These are phyloP conservation scores for Verticillium nonalfalfae DNA, from an alignment of 2,329 filamentous ascomycete genomes.

Conservation along the genomic window DNA sequence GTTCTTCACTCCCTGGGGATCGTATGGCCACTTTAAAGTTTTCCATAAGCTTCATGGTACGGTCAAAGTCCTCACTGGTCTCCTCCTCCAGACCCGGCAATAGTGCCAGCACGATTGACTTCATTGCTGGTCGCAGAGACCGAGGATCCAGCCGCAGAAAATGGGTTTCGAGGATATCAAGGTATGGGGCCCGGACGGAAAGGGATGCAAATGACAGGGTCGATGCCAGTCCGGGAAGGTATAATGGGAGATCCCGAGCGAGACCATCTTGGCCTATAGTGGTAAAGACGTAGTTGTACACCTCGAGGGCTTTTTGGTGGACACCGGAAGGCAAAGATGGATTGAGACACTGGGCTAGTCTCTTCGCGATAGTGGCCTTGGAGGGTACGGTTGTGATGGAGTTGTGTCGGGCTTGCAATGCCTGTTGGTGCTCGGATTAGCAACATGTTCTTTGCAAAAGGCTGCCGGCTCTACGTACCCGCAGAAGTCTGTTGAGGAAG, in stretches of 20 bases:
- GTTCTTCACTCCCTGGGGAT: constrained; percentile 41
- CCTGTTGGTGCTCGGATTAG: constrained; percentile 43
- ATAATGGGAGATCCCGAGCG: constrained; percentile 75
- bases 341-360: constrained; percentile 91
- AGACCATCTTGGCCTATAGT: constrained; percentile 77
- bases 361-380: constrained; percentile 78
- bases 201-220: constrained; percentile 93
- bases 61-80: constrained; percentile 93
- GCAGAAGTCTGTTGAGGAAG: constrained; percentile 83
- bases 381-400: constrained; percentile 70
- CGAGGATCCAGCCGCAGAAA: constrained; percentile 66
- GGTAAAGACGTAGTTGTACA: constrained; percentile 85
- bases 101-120: constrained; percentile 82
- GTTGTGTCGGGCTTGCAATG: constrained; percentile 78
- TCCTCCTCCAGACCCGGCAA: constrained; percentile 92
- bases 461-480: constrained; percentile 45
- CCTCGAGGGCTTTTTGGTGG: constrained; percentile 93
- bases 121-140: constrained; percentile 78
- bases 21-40: constrained; percentile 66
- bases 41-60: constrained; percentile 72
- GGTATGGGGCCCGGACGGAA: constrained; percentile 78
- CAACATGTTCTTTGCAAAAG: constrained; percentile 1
- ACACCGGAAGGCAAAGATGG: constrained; percentile 90
- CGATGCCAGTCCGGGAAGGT: constrained; percentile 81
- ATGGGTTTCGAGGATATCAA: constrained; percentile 76